Percentiles rank a stretch among this genome's conserved stretches.
These are phyloP conservation scores for Lactarius pseudohatsudake DNA, from an alignment of 768 basidiomycete genomes.

Conservation along the genomic window DNA sequence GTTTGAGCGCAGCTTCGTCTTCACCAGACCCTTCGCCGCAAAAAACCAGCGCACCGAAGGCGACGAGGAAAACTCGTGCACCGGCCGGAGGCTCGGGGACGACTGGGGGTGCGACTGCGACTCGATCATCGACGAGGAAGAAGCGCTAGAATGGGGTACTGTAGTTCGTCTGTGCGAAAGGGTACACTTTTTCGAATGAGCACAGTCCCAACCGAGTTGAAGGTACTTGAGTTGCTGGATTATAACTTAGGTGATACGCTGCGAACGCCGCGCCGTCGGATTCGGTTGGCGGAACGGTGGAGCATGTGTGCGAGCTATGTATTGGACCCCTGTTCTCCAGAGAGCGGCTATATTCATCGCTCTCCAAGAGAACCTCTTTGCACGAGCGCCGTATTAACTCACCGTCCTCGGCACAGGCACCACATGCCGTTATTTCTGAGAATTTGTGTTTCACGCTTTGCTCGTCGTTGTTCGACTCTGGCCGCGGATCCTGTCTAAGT, in stretches of 20 bases:
- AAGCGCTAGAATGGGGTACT: conserved; percentile 10
- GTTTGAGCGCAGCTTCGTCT: conserved; percentile 28
- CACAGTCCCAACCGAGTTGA: background rate
- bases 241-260: background rate
- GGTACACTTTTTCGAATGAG: background rate
- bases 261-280: background rate
- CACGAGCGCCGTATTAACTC: background rate
- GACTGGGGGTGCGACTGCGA: conserved; percentile 25
- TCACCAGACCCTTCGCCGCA: conserved; percentile 27
- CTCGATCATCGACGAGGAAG: conserved; percentile 22
- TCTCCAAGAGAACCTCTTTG: background rate
- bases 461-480: background rate
- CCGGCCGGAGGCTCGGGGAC: conserved; percentile 26
- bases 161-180: background rate
- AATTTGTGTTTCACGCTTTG: background rate
- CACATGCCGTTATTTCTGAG: background rate
- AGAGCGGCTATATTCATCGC: background rate
- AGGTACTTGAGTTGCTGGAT: background rate
- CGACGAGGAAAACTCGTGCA: conserved; percentile 16
- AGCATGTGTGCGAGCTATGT: background rate
- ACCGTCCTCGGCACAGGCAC: background rate
- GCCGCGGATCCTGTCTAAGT: background rate
- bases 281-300: too few species aligned
- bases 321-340: background rate
- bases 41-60: conserved; percentile 21